Evolutionary conservation across 1,284 basidiomycete genomes (phyloP), one percentile per base, ranked within the genome.

Genomic region (Chiua sp.): DNA sequence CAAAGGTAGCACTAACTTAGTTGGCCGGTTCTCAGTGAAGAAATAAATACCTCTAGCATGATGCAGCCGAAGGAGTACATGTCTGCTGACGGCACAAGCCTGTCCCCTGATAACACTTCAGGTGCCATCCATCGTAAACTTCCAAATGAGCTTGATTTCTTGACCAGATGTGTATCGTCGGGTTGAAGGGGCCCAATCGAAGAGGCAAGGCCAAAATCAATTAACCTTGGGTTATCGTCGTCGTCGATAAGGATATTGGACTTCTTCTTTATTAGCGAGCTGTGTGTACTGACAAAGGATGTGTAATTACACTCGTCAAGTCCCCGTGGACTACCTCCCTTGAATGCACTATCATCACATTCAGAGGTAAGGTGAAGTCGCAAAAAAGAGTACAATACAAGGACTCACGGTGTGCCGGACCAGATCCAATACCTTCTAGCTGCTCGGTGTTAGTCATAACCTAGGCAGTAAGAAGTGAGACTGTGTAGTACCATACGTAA

Each of bases 151-250:
- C 50, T 57, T 12, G 56, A 57, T 13, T 32, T 18, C 26, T 49
- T 53, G 26, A 48, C 30, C n/a, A 53, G 22, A 47, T 57, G 44
- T 6, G 51, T 47, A 16, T 54, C 42, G n/a, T 30, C 46, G 15
- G 50, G 44, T 12, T 57, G 50, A 32, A 57, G 50, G 12, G 56
- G 50, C 35, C 57, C 57, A 6, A 56, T 35, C 7, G 53, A 39
- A 20, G 57, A 59, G 7, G 57, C 53, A 13, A 53, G 56, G 23
- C 56, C 56, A 16, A 57, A 57, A 39, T 57, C 56, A 15, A 39
- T 57, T 51, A 53, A 15, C 35, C 44, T 52, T 30, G 56, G 56
- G 32, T 47, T 53, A 10, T 42, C 28, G 33, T 6, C 16, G 32
- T 57, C 56, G 28, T 57, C 56, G 3, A 54, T 22, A 20, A 57